Evolutionary conservation across 257 asterid species (phyloP).

Genomic region (Gentiana straminea): DNA sequence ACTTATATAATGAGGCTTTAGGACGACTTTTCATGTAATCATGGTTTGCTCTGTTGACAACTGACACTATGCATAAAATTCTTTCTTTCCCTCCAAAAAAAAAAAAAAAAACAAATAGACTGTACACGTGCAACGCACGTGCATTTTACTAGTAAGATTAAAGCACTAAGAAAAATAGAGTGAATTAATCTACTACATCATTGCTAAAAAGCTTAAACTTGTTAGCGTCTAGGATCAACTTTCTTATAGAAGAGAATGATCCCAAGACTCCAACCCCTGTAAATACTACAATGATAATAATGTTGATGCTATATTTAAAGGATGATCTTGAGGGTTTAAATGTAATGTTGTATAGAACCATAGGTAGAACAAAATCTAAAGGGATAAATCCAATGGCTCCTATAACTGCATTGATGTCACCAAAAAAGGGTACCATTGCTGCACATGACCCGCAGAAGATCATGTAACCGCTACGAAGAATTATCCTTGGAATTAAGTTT

Average conservation of each 20-base stretch:
- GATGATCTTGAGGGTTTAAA: constrained; percentile 53
- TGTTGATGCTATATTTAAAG: constrained; percentile 48
- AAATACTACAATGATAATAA: constrained; percentile 48
- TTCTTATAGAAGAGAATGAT: constrained; percentile 64
- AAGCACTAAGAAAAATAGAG: no score
- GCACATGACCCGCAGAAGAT: constrained; percentile 69
- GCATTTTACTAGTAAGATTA: no score
- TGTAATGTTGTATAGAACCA: constrained; percentile 88
- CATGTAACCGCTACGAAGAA: constrained; percentile 63
- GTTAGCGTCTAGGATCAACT: constrained; percentile 64
- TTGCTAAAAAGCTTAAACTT: constrained; percentile 69
- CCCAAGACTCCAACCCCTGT: constrained; percentile 79
- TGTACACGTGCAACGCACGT: no score
- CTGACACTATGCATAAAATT: no score
- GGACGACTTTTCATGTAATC: no score
- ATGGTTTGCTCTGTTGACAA: no score
- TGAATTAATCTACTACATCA: constrained; percentile 50
- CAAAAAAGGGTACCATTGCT: constrained; percentile 96
- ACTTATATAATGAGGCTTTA: no score
- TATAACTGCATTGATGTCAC: constrained; percentile 73
- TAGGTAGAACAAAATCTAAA: constrained; percentile 81
- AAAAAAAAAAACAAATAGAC: no score
- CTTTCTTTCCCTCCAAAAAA: no score
- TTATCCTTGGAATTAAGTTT: constrained; percentile 72
- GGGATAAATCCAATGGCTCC: constrained; percentile 99